Evolutionary conservation across 257 asterid genomes (phyloP).

Genomic region (Solanum pennellii): DNA sequence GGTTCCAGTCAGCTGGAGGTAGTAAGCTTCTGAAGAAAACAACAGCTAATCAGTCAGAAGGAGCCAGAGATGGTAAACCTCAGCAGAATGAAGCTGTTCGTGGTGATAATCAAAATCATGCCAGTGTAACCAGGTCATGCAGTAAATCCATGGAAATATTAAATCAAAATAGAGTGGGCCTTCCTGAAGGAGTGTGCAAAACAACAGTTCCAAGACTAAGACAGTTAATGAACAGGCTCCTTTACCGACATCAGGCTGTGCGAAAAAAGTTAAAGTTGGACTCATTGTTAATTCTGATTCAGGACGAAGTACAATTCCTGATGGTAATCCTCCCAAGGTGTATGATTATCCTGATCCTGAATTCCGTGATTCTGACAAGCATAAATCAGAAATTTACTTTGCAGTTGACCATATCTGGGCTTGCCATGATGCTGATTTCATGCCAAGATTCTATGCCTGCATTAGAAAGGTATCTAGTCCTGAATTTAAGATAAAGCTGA

Average conservation of each 20-base stretch:
- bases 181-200: conserved; percentile 10
- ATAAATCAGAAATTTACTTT: conserved; percentile 24
- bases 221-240: neutral
- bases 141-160: neutral
- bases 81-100: conserved; percentile 4
- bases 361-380: conserved; percentile 52
- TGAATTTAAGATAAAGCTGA: conserved; percentile 33
- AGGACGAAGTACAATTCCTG: conserved; percentile 8
- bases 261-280: conserved; percentile 12
- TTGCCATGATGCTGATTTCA: conserved; percentile 45
- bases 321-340: neutral
- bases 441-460: conserved; percentile 69
- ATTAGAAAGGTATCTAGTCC: conserved; percentile 24
- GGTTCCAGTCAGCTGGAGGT: conserved; percentile 15
- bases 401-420: conserved; percentile 60
- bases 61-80: conserved; percentile 1
- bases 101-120: conserved; percentile 3
- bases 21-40: conserved; percentile 17
- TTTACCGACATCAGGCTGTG: neutral
- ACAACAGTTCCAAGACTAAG: neutral
- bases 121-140: conserved; percentile 4
- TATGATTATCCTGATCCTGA: conserved; percentile 42
- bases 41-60: conserved; percentile 7
- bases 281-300: conserved; percentile 25
- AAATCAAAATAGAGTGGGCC: conserved; percentile 8